These are phyloP conservation scores for Melastoma candidum DNA, from an alignment of 441 rosid genomes.

Conservation along the genomic window DNA sequence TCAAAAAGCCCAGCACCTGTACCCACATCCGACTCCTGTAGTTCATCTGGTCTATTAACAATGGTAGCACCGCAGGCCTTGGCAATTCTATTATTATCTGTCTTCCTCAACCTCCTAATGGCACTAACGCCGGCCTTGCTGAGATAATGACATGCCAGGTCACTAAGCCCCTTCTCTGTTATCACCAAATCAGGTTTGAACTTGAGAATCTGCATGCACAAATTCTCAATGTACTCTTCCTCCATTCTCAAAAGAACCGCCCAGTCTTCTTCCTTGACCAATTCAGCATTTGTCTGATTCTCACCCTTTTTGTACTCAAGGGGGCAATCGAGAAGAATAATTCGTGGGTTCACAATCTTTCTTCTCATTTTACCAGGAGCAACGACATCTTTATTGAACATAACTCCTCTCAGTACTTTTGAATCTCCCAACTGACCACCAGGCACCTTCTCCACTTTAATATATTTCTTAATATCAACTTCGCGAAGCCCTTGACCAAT, in stretches of 20 bases:
- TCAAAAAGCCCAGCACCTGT: slow-evolving; percentile 89
- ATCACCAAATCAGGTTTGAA: slow-evolving; percentile 87
- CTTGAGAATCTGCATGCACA: slow-evolving; percentile 75
- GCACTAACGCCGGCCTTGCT: slow-evolving; percentile 96
- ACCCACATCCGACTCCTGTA: slow-evolving; percentile 95
- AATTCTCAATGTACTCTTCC: slow-evolving; percentile 78
- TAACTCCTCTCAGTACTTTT: slow-evolving; percentile 82
- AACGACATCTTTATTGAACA: slow-evolving; percentile 88
- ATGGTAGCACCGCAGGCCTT: slow-evolving; percentile 94
- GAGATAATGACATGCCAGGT: slow-evolving; percentile 85
- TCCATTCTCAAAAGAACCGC: slow-evolving; percentile 73
- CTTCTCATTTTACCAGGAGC: slow-evolving; percentile 95
- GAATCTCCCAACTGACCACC: slow-evolving; percentile 95
- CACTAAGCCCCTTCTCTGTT: slow-evolving; percentile 94
- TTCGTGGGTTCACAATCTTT: slow-evolving; percentile 71
- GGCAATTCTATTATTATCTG: slow-evolving; percentile 87
- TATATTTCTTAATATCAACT: slow-evolving; percentile 87
- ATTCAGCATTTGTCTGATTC: slow-evolving; percentile 92
- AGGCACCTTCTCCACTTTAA: slow-evolving; percentile 90
- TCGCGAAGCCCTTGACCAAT: slow-evolving; percentile 90
- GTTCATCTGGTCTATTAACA: slow-evolving; percentile 84
- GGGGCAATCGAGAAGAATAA: slow-evolving; percentile 89
- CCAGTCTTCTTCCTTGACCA: slow-evolving; percentile 95
- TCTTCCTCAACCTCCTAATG: slow-evolving; percentile 83
- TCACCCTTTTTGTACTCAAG: slow-evolving; percentile 98